phyloP scores from a whole-genome alignment of 768 basidiomycete species.

The Tubosaeta brunneosetosa region DNA sequence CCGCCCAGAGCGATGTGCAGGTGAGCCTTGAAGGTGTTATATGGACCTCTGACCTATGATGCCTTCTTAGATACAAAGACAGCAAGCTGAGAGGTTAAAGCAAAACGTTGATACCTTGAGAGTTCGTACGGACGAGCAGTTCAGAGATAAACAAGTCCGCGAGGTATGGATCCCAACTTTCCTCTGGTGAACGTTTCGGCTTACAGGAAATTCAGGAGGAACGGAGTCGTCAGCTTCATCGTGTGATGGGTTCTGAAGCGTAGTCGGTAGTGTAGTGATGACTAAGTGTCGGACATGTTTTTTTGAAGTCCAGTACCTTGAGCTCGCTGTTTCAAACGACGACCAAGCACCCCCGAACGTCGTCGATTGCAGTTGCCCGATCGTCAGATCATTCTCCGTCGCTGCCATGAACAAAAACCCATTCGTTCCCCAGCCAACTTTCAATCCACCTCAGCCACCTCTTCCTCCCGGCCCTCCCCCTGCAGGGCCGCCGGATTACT shows the following conservation, averaged over 20 bases:
- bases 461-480: conserved; percentile 79
- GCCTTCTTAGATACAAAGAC: not conserved
- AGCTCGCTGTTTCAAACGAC: conserved; percentile 24
- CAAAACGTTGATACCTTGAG: not conserved
- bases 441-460: conserved; percentile 69
- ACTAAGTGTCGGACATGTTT: conserved; percentile 23
- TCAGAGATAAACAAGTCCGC: not conserved
- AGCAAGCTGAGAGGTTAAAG: not conserved
- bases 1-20: conserved; percentile 33
- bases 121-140: not conserved
- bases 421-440: conserved; percentile 65
- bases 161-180: not conserved
- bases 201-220: not conserved
- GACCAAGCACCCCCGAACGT: conserved; percentile 7
- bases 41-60: not conserved
- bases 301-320: conserved; percentile 7
- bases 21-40: not conserved
- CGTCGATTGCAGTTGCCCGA: conserved; percentile 11
- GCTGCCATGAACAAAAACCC: conserved; percentile 80
- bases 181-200: too few relatives aligned
- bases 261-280: conserved; percentile 7
- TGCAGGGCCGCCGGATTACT: conserved; percentile 69
- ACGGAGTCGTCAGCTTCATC: not conserved
- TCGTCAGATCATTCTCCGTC: conserved; percentile 6
- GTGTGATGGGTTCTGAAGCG: not conserved